Evolutionary conservation across 2,329 filamentous ascomycete species (phyloP).

Genomic region (Gaeumannomyces sp.): DNA sequence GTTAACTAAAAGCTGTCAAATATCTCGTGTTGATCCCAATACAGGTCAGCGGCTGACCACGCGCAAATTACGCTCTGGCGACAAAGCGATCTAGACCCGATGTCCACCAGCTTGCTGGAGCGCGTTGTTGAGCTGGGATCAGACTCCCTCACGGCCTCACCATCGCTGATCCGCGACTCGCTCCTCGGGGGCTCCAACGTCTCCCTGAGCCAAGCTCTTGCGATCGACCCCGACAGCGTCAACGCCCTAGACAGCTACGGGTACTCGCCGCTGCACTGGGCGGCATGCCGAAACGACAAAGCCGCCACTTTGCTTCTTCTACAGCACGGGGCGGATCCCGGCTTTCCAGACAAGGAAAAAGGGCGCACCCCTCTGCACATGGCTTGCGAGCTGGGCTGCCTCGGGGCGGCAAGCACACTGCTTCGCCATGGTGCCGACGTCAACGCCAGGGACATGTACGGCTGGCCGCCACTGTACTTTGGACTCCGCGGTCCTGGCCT

Average conservation of each 20-base stretch:
- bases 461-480: background rate
- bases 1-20: too few relatives aligned
- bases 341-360: background rate
- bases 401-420: background rate
- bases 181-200: background rate
- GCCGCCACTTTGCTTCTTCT: background rate
- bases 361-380: background rate
- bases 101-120: background rate
- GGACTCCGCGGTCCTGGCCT: background rate
- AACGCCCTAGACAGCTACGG: background rate
- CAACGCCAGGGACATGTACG: background rate
- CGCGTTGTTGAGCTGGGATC: background rate
- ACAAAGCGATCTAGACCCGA: too few relatives aligned
- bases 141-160: background rate
- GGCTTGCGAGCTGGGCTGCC: background rate
- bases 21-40: too few relatives aligned
- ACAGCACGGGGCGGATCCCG: background rate
- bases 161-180: conserved; percentile 2
- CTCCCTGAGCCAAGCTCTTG: background rate
- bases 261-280: background rate
- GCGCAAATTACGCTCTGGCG: background rate
- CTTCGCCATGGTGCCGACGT: background rate
- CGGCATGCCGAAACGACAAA: background rate
- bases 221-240: background rate
- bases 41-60: too few relatives aligned